These are phyloP conservation scores for Cryptococcus maquisensis DNA, from an alignment of 1,284 basidiomycete genomes.

Conservation along the genomic window DNA sequence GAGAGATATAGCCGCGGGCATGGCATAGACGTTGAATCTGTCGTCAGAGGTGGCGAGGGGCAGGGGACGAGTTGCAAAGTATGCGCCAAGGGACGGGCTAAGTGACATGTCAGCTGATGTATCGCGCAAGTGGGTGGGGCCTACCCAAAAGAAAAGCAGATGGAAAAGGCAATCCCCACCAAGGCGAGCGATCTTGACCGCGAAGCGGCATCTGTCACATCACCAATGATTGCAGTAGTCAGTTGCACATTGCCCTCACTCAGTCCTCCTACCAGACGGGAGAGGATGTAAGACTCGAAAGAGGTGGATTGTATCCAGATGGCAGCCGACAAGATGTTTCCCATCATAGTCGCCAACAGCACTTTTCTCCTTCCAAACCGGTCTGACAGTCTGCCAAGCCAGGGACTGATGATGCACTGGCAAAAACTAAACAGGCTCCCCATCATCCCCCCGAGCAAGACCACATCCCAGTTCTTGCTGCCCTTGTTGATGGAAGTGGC, in stretches of 20 bases:
- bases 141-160: slow-evolving; percentile 69
- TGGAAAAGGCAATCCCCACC: slow-evolving; percentile 87
- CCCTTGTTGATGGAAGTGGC: slow-evolving; percentile 1
- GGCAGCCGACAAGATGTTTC: slow-evolving; percentile 80
- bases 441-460: slow-evolving; percentile 67
- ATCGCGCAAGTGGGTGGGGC: slow-evolving; percentile 25
- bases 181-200: slow-evolving; percentile 80
- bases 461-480: slow-evolving; percentile 41
- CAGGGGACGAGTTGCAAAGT: slow-evolving; percentile 47
- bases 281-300: slow-evolving; percentile 77
- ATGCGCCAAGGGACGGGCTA: slow-evolving; percentile 55
- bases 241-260: slow-evolving; percentile 66
- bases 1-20: slow-evolving; percentile 72
- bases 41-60: slow-evolving; percentile 17
- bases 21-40: slow-evolving; percentile 76
- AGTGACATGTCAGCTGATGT: slow-evolving; percentile 37
- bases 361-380: slow-evolving; percentile 77
- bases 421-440: slow-evolving; percentile 82
- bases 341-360: slow-evolving; percentile 76
- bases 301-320: slow-evolving; percentile 84
- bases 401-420: slow-evolving; percentile 80
- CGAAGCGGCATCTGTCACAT: slow-evolving; percentile 70
- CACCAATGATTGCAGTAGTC: slow-evolving; percentile 72
- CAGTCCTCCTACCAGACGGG: slow-evolving; percentile 78
- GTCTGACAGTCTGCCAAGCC: slow-evolving; percentile 68